Conservation (phyloP, 2,329 filamentous ascomycete genomes). For the Conoideocrella luteorostrata region DNA sequence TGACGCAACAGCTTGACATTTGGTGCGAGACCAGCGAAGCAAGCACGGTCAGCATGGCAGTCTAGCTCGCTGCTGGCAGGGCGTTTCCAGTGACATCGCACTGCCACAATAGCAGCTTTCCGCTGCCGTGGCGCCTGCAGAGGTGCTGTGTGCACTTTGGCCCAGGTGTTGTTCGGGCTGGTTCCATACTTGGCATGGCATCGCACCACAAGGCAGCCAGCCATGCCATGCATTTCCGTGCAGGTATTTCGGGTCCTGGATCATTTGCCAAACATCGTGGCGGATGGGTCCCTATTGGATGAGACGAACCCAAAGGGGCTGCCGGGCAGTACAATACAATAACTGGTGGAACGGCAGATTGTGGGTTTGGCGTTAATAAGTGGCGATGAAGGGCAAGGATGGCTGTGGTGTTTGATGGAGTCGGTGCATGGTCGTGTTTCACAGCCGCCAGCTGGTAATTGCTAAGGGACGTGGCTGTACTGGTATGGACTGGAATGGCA, state of each 20-base stretch:
- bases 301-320: no score
- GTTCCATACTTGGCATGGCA: not conserved
- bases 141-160: not conserved
- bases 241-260: no score
- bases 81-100: not conserved
- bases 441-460: not conserved
- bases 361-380: not conserved
- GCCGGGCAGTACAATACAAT: not conserved
- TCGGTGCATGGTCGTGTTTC: not conserved
- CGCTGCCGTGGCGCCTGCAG: not conserved
- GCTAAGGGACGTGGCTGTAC: no score
- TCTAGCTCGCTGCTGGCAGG: not conserved
- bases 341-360: slow-evolving; percentile 2
- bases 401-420: not conserved
- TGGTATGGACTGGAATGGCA: no score
- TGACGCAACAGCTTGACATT: slow-evolving; percentile 5
- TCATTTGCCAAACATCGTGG: no score
- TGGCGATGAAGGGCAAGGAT: not conserved
- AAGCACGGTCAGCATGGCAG: no score
- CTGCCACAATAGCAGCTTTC: not conserved
- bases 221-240: no score
- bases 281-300: no score
- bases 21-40: slow-evolving; percentile 3
- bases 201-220: slow-evolving; percentile 2
- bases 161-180: slow-evolving; percentile 5